Evolutionary conservation across 2,329 filamentous ascomycete genomes (phyloP).

Genomic region (Thelonectria discophora): DNA sequence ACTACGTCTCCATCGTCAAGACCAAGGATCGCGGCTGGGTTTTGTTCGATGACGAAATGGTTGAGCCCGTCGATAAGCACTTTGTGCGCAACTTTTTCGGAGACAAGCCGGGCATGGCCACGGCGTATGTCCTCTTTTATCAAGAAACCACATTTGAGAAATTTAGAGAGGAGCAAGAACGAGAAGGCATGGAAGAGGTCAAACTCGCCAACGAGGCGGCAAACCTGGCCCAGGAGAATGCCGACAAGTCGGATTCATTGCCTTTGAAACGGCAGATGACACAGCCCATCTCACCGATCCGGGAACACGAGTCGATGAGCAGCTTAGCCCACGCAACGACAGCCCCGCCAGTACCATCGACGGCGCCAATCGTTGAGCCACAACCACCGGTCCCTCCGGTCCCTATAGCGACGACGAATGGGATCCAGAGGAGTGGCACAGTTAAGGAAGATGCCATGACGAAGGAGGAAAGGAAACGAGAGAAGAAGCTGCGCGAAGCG

Average conservation of each 20-base stretch:
- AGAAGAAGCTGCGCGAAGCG: constrained; percentile 73
- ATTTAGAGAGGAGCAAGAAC: constrained; percentile 80
- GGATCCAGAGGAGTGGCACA: constrained; percentile 34
- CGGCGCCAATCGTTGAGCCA: constrained; percentile 19
- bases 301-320: constrained; percentile 62
- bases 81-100: constrained; percentile 98
- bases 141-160: constrained; percentile 83
- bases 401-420: constrained; percentile 27
- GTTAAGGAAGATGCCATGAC: constrained; percentile 49
- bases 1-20: constrained; percentile 98
- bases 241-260: constrained; percentile 54
- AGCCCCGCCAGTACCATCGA: constrained; percentile 56
- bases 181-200: constrained; percentile 74
- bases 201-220: constrained; percentile 65
- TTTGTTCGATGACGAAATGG: constrained; percentile 97
- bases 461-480: constrained; percentile 70
- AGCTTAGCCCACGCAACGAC: constrained; percentile 73
- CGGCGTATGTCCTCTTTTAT: constrained; percentile 97
- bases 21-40: constrained; percentile 96
- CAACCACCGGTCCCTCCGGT: constrained; percentile 31
- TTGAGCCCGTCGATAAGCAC: constrained; percentile 95
- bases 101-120: constrained; percentile 88
- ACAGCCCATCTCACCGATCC: constrained; percentile 55
- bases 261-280: constrained; percentile 61
- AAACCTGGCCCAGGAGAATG: constrained; percentile 61